Evolutionary conservation across 352 stramenopile genomes (phyloP).

Genomic region (Lagenidium giganteum): DNA sequence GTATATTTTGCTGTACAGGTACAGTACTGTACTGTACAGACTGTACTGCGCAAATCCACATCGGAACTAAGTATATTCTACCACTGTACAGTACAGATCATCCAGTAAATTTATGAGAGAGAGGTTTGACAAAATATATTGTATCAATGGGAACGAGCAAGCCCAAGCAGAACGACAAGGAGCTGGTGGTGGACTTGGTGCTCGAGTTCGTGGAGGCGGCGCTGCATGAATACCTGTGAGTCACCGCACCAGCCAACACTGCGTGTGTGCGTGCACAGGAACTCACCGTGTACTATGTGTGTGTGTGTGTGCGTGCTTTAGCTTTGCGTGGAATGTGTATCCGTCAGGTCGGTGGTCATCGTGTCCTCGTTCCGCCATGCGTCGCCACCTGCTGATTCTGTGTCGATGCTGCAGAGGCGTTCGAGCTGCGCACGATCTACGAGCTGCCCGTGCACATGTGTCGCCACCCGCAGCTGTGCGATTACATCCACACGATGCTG

Average conservation of each 20-base stretch:
- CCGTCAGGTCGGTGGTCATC: slow-evolving; percentile 29
- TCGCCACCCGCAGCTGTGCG: slow-evolving; percentile 58
- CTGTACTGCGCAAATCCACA: no score
- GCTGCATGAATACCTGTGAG: slow-evolving; percentile 81
- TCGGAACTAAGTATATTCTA: no score
- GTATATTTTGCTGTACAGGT: no score
- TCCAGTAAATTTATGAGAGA: no score
- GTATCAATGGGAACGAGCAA: slow-evolving; percentile 20
- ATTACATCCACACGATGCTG: slow-evolving; percentile 79
- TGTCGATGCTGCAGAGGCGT: slow-evolving; percentile 33
- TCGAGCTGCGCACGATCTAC: slow-evolving; percentile 60
- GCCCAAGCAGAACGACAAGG: slow-evolving; percentile 10
- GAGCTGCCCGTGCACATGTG: slow-evolving; percentile 77
- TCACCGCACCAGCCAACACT: no score
- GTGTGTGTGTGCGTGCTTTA: slow-evolving; percentile 11
- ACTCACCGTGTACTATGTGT: background rate
- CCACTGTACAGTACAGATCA: no score
- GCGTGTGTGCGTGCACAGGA: slow-evolving; percentile 5
- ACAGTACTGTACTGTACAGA: no score
- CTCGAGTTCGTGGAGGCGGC: slow-evolving; percentile 73
- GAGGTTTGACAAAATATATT: no score
- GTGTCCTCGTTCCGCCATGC: background rate
- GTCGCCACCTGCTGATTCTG: background rate
- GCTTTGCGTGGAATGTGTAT: slow-evolving; percentile 51
- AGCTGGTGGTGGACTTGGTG: slow-evolving; percentile 46